Conservation (phyloP, 768 basidiomycete genomes). For the Cyclocybe cylindracea region DNA sequence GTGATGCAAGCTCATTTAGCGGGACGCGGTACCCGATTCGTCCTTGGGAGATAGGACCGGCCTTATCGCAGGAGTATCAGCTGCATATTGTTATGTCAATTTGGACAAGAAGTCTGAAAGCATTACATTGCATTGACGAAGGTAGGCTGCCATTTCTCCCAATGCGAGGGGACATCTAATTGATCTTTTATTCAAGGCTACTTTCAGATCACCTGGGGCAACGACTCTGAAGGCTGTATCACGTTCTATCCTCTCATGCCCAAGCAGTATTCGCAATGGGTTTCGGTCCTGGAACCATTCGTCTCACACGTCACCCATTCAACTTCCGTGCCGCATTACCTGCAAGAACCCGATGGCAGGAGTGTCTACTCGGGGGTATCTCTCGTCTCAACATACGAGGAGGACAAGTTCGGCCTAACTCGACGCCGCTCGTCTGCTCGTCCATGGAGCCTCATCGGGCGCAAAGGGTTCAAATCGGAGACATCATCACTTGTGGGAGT, state of each 20-base stretch:
- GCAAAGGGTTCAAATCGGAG: slow-evolving; percentile 38
- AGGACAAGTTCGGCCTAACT: slow-evolving; percentile 4
- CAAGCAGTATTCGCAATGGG: slow-evolving; percentile 31
- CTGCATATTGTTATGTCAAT: slow-evolving; percentile 33
- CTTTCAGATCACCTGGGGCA: slow-evolving; percentile 35
- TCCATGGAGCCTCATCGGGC: slow-evolving; percentile 41
- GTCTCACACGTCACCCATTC: slow-evolving; percentile 26
- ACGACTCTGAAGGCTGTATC: slow-evolving; percentile 16
- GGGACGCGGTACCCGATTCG: slow-evolving; percentile 30
- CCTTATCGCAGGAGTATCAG: slow-evolving; percentile 24
- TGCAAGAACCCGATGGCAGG: slow-evolving; percentile 14
- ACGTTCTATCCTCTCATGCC: slow-evolving; percentile 21
- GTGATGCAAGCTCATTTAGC: slow-evolving; percentile 7
- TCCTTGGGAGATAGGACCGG: slow-evolving; percentile 41
- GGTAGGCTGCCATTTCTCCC: slow-evolving; percentile 17
- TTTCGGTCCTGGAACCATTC: slow-evolving; percentile 24
- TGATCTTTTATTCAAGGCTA: slow-evolving; percentile 17
- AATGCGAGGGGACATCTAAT: background rate
- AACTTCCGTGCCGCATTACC: slow-evolving; percentile 12
- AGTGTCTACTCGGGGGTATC: slow-evolving; percentile 14
- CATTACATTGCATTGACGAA: slow-evolving; percentile 28
- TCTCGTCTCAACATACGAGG: slow-evolving; percentile 13
- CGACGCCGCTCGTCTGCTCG: slow-evolving; percentile 14
- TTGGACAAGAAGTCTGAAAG: slow-evolving; percentile 23
- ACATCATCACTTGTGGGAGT: slow-evolving; percentile 34